Percentiles rank a stretch among this genome's conserved stretches.
Conservation (phyloP, 805 yeast genomes). For the Spathaspora hagerdaliae region DNA sequence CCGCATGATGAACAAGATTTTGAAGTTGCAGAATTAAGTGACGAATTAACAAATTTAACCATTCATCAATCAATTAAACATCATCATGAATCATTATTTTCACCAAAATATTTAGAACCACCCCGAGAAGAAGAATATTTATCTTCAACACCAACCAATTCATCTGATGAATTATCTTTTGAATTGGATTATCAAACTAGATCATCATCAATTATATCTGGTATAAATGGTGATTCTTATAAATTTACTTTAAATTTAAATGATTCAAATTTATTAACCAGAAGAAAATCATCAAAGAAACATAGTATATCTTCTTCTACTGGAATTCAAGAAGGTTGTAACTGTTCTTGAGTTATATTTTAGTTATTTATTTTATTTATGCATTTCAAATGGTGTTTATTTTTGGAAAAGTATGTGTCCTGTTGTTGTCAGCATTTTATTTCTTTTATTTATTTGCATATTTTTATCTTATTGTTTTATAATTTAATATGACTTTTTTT, state of each 20-base stretch:
- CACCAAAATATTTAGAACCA: constrained; percentile 11
- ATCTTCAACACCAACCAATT: constrained; percentile 8
- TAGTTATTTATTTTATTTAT: too few species aligned
- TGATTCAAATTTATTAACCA: constrained; percentile 58
- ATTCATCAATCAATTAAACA: constrained; percentile 1
- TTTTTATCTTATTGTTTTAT: too few species aligned
- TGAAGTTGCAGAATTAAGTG: constrained; percentile 12
- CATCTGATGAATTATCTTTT: constrained; percentile 7
- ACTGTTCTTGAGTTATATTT: not conserved
- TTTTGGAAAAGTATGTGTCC: too few species aligned
- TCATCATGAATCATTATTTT: not conserved
- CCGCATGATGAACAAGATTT: constrained; percentile 5
- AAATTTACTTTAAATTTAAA: constrained; percentile 59
- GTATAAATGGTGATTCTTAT: constrained; percentile 32
- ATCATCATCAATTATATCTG: constrained; percentile 36
- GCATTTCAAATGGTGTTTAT: too few species aligned
- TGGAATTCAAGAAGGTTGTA: not conserved
- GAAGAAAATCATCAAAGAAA: constrained; percentile 40
- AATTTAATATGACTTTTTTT: too few species aligned
- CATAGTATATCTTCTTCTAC: not conserved
- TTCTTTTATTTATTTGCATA: too few species aligned
- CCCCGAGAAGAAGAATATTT: constrained; percentile 19
- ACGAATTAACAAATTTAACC: constrained; percentile 18
- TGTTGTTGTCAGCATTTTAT: too few species aligned
- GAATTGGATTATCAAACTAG: constrained; percentile 30